Conservation (phyloP, 2,329 filamentous ascomycete genomes). For the Talaromyces rugulosus region DNA sequence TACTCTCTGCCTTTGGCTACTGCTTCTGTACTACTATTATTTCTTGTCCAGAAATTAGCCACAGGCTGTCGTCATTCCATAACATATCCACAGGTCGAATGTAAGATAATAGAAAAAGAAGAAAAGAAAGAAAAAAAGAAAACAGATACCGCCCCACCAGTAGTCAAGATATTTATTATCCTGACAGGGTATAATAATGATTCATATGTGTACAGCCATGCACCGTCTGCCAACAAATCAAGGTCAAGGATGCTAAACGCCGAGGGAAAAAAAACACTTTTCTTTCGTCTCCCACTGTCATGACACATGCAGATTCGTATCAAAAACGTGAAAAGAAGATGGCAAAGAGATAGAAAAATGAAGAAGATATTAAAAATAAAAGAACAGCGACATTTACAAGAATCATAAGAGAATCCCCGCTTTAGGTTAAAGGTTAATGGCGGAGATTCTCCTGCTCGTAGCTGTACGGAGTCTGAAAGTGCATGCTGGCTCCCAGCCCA, state of each 20-base stretch:
- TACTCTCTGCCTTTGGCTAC: too few relatives aligned
- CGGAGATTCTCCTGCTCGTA: constrained; percentile 39
- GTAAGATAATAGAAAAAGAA: not conserved
- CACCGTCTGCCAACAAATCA: constrained; percentile 5
- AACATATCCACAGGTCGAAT: not conserved
- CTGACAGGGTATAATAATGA: constrained; percentile 11
- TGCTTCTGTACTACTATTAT: too few relatives aligned
- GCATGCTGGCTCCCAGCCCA: constrained; percentile 89
- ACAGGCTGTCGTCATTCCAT: not conserved
- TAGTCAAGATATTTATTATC: constrained; percentile 4
- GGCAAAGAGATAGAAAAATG: not conserved
- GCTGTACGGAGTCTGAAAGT: constrained; percentile 77
- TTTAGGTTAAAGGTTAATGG: constrained; percentile 16
- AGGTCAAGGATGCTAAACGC: constrained; percentile 5
- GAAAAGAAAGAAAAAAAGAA: not conserved
- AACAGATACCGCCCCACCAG: not conserved
- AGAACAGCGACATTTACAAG: not conserved
- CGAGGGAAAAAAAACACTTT: constrained; percentile 10
- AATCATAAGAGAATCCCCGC: not conserved
- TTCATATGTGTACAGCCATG: constrained; percentile 12
- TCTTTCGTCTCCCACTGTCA: constrained; percentile 13
- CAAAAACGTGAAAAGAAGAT: constrained; percentile 6
- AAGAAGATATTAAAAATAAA: not conserved
- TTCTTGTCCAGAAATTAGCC: not conserved
- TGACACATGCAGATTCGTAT: constrained; percentile 13